Evolutionary conservation across 768 basidiomycete species (phyloP).

Genomic region (Lentinus tigrinus): DNA sequence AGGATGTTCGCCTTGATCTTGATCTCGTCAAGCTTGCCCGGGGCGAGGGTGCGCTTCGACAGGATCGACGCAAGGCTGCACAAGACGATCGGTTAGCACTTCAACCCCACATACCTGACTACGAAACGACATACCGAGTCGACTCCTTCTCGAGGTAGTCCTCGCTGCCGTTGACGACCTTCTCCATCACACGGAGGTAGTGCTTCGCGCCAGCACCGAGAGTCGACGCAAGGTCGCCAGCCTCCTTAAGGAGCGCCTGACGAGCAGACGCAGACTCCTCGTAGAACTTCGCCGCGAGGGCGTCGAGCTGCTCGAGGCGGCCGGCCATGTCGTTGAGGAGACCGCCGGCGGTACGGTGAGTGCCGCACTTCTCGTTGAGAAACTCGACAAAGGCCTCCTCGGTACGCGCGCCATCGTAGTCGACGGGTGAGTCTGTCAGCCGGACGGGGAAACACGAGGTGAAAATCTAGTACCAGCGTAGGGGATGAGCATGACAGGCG

Average conservation of each 20-base stretch:
- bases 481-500: background rate
- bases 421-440: constrained; percentile 37
- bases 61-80: constrained; percentile 46
- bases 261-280: constrained; percentile 55
- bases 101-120: constrained; percentile 3
- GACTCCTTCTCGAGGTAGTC: constrained; percentile 85
- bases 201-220: constrained; percentile 60
- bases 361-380: constrained; percentile 87
- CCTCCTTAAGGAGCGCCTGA: constrained; percentile 64
- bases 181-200: constrained; percentile 91
- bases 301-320: constrained; percentile 73
- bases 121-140: constrained; percentile 56
- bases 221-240: constrained; percentile 48
- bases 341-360: constrained; percentile 80
- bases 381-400: constrained; percentile 76
- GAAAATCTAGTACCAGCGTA: background rate
- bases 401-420: constrained; percentile 68
- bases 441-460: too few species aligned
- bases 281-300: constrained; percentile 74
- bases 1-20: constrained; percentile 90
- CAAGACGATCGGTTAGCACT: constrained; percentile 15
- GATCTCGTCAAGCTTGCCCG: constrained; percentile 87
- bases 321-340: constrained; percentile 85
- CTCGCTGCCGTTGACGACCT: constrained; percentile 67
- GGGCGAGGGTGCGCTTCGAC: constrained; percentile 71